A percentile compares a stretch with the other conserved stretches of the same genome.
These are phyloP conservation scores for Eucalyptus coolabah DNA, from an alignment of 345 rosid genomes.

Conservation along the genomic window DNA sequence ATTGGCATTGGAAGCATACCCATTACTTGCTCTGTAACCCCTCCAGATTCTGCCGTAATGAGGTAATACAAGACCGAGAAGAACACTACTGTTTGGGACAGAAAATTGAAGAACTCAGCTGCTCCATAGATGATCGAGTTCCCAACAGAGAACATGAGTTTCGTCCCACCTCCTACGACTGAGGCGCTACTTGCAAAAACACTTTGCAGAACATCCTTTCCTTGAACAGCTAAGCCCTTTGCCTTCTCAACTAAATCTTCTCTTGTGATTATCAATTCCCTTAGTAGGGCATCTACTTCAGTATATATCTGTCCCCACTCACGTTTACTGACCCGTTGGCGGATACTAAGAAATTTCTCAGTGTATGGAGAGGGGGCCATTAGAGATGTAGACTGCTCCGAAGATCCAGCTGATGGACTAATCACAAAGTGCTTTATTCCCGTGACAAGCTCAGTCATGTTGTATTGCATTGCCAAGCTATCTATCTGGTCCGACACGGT, in stretches of 20 bases:
- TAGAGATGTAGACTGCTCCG: slow-evolving; percentile 35
- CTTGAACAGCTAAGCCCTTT: slow-evolving; percentile 69
- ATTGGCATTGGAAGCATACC: slow-evolving; percentile 71
- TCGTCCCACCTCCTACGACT: slow-evolving; percentile 64
- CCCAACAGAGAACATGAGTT: slow-evolving; percentile 50
- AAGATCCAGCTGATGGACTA: slow-evolving; percentile 27
- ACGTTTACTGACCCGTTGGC: slow-evolving; percentile 28
- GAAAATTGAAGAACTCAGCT: slow-evolving; percentile 84
- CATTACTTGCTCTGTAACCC: slow-evolving; percentile 90
- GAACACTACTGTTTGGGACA: slow-evolving; percentile 77
- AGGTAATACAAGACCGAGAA: slow-evolving; percentile 77
- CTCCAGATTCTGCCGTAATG: slow-evolving; percentile 91
- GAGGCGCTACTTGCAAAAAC: slow-evolving; percentile 68
- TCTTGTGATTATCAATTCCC: slow-evolving; percentile 66
- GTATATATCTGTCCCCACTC: slow-evolving; percentile 78
- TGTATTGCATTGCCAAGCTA: slow-evolving; percentile 78
- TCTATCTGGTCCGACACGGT: slow-evolving; percentile 73
- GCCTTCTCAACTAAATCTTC: slow-evolving; percentile 84
- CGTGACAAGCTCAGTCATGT: slow-evolving; percentile 82
- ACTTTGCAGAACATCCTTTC: slow-evolving; percentile 64
- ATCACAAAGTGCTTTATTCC: slow-evolving; percentile 84
- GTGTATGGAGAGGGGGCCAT: slow-evolving; percentile 59
- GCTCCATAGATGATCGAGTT: slow-evolving; percentile 75
- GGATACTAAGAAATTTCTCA: slow-evolving; percentile 60
- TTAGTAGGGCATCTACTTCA: slow-evolving; percentile 60